Conservation (phyloP, 139 green algal species). For the Micromonas commoda region DNA sequence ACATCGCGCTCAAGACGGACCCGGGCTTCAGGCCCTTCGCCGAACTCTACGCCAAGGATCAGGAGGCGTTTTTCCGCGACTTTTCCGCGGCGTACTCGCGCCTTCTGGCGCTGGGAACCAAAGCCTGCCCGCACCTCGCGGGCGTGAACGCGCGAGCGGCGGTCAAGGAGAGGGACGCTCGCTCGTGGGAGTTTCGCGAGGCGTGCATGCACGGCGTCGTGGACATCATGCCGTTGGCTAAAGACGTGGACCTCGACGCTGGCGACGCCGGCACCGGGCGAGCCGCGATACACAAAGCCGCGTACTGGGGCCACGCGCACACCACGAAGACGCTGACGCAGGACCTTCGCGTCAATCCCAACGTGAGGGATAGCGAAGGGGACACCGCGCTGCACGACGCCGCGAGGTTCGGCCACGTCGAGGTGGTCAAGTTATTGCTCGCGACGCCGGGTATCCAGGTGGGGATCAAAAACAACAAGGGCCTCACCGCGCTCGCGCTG, state of each 20-base stretch:
- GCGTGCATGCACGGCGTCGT: constrained; percentile 14
- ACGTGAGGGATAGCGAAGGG: constrained; percentile 12
- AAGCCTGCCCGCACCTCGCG: no score
- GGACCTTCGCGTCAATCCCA: background rate
- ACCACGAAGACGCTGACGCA: background rate
- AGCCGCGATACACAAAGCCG: constrained; percentile 24
- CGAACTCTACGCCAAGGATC: constrained; percentile 42
- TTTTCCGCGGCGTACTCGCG: constrained; percentile 36
- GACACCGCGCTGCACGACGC: constrained; percentile 23
- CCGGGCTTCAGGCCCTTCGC: constrained; percentile 39
- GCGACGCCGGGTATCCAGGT: background rate
- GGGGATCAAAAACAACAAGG: background rate
- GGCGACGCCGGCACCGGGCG: constrained; percentile 5
- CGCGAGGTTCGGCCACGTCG: constrained; percentile 9
- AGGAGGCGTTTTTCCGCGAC: constrained; percentile 46
- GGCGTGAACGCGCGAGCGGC: no score
- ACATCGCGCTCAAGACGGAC: constrained; percentile 42
- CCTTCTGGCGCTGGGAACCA: no score
- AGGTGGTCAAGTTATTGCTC: background rate
- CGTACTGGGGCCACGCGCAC: constrained; percentile 23
- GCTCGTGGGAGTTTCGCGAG: constrained; percentile 20
- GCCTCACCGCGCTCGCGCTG: background rate
- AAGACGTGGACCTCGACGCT: background rate
- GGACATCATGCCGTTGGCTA: constrained; percentile 19
- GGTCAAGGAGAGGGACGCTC: background rate